phyloP scores from a whole-genome alignment of 2,329 filamentous ascomycete species.

The Nemania abortiva region DNA sequence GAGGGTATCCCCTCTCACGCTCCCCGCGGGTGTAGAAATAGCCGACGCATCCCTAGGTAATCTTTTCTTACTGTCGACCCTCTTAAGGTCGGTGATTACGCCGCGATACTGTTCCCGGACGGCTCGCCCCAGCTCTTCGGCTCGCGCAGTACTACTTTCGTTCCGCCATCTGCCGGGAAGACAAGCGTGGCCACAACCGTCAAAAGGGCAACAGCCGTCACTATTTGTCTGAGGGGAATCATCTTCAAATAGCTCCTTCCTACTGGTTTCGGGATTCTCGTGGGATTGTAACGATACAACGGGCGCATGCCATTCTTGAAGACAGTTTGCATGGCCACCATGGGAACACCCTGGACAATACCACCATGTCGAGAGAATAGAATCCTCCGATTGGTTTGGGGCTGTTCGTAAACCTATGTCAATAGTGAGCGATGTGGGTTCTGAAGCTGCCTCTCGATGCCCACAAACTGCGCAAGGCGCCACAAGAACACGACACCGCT shows the following conservation, averaged over 20 bases:
- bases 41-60: slow-evolving; percentile 34
- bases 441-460: slow-evolving; percentile 62
- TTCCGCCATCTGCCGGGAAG: slow-evolving; percentile 68
- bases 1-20: slow-evolving; percentile 62
- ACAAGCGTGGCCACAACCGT: slow-evolving; percentile 74
- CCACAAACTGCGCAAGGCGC: slow-evolving; percentile 71
- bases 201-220: slow-evolving; percentile 72
- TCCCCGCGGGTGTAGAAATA: slow-evolving; percentile 40
- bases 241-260: slow-evolving; percentile 40
- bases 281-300: slow-evolving; percentile 33
- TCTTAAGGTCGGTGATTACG: slow-evolving; percentile 40
- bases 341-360: slow-evolving; percentile 73
- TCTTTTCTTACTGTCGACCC: slow-evolving; percentile 34
- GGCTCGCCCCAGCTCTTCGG: slow-evolving; percentile 65
- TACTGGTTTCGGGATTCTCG: slow-evolving; percentile 16
- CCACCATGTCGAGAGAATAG: slow-evolving; percentile 67
- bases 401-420: slow-evolving; percentile 42
- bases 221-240: slow-evolving; percentile 56
- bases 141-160: slow-evolving; percentile 58
- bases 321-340: slow-evolving; percentile 71
- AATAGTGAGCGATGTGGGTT: slow-evolving; percentile 45
- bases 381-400: slow-evolving; percentile 39
- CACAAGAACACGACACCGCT: slow-evolving; percentile 65
- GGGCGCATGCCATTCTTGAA: slow-evolving; percentile 69
- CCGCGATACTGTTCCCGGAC: slow-evolving; percentile 58